Evolutionary conservation across 2,329 filamentous ascomycete genomes (phyloP).

Genomic region (Epichloe aotearoae): DNA sequence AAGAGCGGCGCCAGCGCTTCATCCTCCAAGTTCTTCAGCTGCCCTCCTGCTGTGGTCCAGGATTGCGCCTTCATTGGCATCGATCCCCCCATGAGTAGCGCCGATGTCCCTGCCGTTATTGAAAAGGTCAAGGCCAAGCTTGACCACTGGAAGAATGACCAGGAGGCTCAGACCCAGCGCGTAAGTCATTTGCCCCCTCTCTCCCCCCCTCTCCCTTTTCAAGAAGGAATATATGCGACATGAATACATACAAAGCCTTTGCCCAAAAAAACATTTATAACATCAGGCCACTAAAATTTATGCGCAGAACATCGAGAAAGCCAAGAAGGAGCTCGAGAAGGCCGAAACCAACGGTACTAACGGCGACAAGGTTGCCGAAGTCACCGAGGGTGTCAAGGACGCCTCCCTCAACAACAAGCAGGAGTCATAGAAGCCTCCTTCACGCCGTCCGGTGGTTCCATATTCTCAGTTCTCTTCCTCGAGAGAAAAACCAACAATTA

Average conservation of each 20-base stretch:
- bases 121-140: conserved; percentile 93
- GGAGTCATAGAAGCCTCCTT: conserved; percentile 23
- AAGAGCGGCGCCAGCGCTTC: conserved; percentile 35
- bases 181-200: conserved; percentile 39
- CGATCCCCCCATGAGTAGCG: conserved; percentile 80
- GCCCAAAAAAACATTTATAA: neutral
- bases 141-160: conserved; percentile 79
- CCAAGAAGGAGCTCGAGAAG: conserved; percentile 86
- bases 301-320: conserved; percentile 82
- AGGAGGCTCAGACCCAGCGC: conserved; percentile 78
- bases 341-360: conserved; percentile 30
- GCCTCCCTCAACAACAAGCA: conserved; percentile 39
- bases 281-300: neutral
- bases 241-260: too few relatives aligned
- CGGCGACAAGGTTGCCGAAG: conserved; percentile 40
- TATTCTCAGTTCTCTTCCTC: neutral
- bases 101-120: conserved; percentile 63
- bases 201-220: too few relatives aligned
- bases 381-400: conserved; percentile 38
- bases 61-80: conserved; percentile 75
- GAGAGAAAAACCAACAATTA: neutral
- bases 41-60: conserved; percentile 84
- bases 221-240: too few relatives aligned
- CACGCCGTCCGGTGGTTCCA: too few relatives aligned
- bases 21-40: conserved; percentile 54